Conservation (phyloP, 2,329 filamentous ascomycete species). For the Trichoderma koningiopsis region DNA sequence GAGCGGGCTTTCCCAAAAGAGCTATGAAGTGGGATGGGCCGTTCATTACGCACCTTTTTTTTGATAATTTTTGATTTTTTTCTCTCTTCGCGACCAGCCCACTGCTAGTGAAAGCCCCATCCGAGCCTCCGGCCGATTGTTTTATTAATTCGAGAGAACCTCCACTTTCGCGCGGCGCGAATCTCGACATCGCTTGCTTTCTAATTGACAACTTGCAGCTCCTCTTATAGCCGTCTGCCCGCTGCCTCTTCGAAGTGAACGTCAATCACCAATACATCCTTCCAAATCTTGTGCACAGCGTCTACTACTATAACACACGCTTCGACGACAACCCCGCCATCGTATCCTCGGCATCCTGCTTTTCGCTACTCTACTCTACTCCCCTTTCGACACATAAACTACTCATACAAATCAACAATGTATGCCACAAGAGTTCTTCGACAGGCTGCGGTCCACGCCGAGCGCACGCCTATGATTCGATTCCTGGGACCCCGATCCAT, state of each 20-base stretch:
- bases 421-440: slow-evolving; percentile 59
- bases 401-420: slow-evolving; percentile 44
- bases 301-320: background rate
- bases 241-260: background rate
- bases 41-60: slow-evolving; percentile 16
- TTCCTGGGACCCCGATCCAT: slow-evolving; percentile 63
- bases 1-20: slow-evolving; percentile 19
- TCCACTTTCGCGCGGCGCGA: slow-evolving; percentile 13
- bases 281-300: background rate
- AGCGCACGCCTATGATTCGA: slow-evolving; percentile 63
- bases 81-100: background rate
- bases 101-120: background rate
- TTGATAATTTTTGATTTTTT: slow-evolving; percentile 9
- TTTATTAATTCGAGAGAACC: slow-evolving; percentile 21
- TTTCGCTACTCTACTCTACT: background rate
- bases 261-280: background rate
- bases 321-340: slow-evolving; percentile 2
- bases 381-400: slow-evolving; percentile 3
- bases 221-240: background rate
- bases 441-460: slow-evolving; percentile 60
- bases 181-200: background rate
- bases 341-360: background rate
- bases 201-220: background rate
- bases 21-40: background rate
- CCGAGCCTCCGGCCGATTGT: slow-evolving; percentile 16